Evolutionary conservation across 768 basidiomycete species (phyloP), one percentile per base, ranked within the genome.

Genomic region (Termitomyces sp.): DNA sequence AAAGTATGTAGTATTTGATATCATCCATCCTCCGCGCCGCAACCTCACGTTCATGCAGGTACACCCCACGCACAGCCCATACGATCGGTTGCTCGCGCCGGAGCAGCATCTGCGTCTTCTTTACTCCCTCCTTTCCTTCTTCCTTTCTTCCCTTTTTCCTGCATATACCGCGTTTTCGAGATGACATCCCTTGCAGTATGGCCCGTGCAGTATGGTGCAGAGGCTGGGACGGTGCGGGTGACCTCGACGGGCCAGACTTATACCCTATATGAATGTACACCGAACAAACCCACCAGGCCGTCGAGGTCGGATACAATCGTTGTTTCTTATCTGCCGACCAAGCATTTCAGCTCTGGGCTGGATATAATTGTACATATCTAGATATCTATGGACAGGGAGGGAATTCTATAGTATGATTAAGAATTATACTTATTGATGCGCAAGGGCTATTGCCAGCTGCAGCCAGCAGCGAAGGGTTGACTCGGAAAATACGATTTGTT

Each of bases 181-280:
- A n/a, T n/a, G n/a, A n/a, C n/a, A n/a, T n/a, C n/a, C n/a, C n/a
- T n/a, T n/a, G n/a, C n/a, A n/a, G n/a, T n/a, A n/a, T n/a, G n/a
- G n/a, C n/a, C n/a, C n/a, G n/a, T n/a, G n/a, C 67, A 97, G 96
- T 98, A 13, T 98, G 96, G 96, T 98, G 96, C 69, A 98, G 96
- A 96, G 96, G 96, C 20, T 99, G 96, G 96, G 96, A 99, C 67
- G 96, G 96, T 14, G 96, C 96, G 3, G 96, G 96, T 20, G 96
- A 99, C 68, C 82, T 99, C 24, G 96, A 98, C 62, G 96, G 95
- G 43, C 96, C 96, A 0, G 95, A 98, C 67, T 93, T 99, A 6
- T 96, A 98, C 65, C 96, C 96, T 5, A 90, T 99, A 55, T 99
- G 96, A 98, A 71, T 68, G 71, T 34, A 88, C 89, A 86, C 76